Conservation (phyloP, 208 protist species). For the Trypanosomatidae sp. region DNA sequence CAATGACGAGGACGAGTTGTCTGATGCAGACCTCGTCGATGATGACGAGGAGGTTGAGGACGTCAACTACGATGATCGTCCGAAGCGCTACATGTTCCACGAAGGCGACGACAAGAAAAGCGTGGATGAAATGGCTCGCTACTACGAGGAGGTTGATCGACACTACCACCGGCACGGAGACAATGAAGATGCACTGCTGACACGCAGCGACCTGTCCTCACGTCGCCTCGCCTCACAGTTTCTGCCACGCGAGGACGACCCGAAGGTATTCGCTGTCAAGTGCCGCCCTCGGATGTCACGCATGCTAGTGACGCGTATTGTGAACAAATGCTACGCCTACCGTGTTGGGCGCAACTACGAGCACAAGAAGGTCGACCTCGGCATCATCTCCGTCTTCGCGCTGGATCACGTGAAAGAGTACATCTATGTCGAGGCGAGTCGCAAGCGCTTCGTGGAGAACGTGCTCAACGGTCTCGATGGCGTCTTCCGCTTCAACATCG, state of each 20-base stretch:
- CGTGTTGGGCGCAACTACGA: conserved; percentile 83
- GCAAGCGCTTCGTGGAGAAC: conserved; percentile 89
- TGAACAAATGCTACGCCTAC: conserved; percentile 93
- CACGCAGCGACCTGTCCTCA: conserved; percentile 56
- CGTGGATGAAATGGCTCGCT: conserved; percentile 68
- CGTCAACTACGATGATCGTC: conserved; percentile 6
- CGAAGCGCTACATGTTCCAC: conserved; percentile 52
- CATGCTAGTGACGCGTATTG: conserved; percentile 84
- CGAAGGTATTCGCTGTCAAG: conserved; percentile 91
- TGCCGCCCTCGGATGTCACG: conserved; percentile 84
- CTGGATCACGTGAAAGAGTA: conserved; percentile 93
- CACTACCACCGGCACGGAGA: conserved; percentile 17
- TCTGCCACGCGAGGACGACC: conserved; percentile 75
- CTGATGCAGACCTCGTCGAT: conserved; percentile 45
- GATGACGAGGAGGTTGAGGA: conserved; percentile 42
- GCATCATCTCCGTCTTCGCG: conserved; percentile 92
- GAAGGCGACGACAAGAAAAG: conserved; percentile 72
- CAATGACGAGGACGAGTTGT: conserved; percentile 25
- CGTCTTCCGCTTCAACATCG: conserved; percentile 85
- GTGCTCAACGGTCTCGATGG: conserved; percentile 86
- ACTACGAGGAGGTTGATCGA: conserved; percentile 72
- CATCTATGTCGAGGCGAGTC: conserved; percentile 91
- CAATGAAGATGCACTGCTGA: conserved; percentile 21
- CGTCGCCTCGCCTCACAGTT: conserved; percentile 71
- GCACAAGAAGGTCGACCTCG: conserved; percentile 77